Evolutionary conservation across 805 yeast species (phyloP), one percentile per base, ranked within the genome.

Genomic region (Metschnikowia lunata): DNA sequence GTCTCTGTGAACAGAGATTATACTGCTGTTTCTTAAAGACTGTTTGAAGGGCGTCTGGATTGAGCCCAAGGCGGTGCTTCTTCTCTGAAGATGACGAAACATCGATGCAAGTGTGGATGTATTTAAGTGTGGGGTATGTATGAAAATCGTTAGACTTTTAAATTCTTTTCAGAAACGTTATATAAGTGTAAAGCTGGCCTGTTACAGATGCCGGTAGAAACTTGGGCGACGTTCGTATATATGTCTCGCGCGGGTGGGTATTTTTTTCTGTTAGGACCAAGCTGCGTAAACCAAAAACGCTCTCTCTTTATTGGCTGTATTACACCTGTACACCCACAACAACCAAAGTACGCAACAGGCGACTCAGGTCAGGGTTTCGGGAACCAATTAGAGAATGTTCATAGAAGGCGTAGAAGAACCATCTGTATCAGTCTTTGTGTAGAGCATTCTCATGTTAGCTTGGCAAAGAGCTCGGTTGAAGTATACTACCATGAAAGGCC

Each of bases 1-100:
- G 56, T 88, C 80, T 62, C 95, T 77, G 69, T 87, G 96, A 43
- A 85, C 88, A 26, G 83, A 64, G 61, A 74, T 55, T 54, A 72
- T 57, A 53, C 74, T 51, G 54, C 73, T 62, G 55, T 48, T 51
- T 58, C 74, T 66, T 48, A 57, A 59, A 14, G 50, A 32, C 30
- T 34, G 28, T 26, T 28, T 47, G 53, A 42, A 26, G 40, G 42
- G 41, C 14, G 27, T 6, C 30, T 39, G 43, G 37, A 46, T 43
- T 34, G 51, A 40, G 30, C 50, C 44, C 37, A 45, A 45, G 35
- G 51, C 37, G 30, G 48, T 41, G 15, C 49, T 36, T 34, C 44
- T 52, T 44, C 43, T 51, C 40, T 52, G 49, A 33, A 52, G 27
- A 40, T 40, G 42, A 43, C 62, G 62, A 42, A 60, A 57, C 63